These are phyloP conservation scores for Trichoderma sp. DNA, from an alignment of 2,329 filamentous ascomycete genomes.

Conservation along the genomic window DNA sequence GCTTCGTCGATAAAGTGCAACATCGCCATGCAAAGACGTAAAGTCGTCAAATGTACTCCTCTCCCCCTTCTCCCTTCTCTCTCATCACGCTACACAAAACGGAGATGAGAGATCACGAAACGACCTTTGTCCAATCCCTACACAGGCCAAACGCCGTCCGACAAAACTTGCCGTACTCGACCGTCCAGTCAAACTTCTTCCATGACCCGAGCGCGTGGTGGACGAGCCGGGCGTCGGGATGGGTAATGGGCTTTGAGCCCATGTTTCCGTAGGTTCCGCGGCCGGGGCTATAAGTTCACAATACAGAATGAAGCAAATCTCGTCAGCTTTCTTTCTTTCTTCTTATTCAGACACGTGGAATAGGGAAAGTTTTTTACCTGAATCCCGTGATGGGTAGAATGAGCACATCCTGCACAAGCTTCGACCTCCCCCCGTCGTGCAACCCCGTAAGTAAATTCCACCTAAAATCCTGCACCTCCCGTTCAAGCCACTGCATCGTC, in stretches of 20 bases:
- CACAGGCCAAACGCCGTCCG: slow-evolving; percentile 33
- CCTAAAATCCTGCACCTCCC: slow-evolving; percentile 29
- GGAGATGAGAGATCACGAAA: neutral
- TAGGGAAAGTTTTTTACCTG: slow-evolving; percentile 28
- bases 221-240: slow-evolving; percentile 32
- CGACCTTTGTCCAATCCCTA: slow-evolving; percentile 32
- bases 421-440: slow-evolving; percentile 32
- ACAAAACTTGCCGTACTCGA: slow-evolving; percentile 36
- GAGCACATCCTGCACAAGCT: slow-evolving; percentile 33
- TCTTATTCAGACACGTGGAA: no score
- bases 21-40: no score
- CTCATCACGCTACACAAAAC: no score
- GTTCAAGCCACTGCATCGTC: slow-evolving; percentile 32
- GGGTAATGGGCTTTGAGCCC: slow-evolving; percentile 33
- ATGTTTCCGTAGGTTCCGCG: slow-evolving; percentile 34
- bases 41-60: no score
- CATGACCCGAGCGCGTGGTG: slow-evolving; percentile 35
- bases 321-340: no score
- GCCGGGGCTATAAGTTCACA: slow-evolving; percentile 28
- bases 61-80: no score
- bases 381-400: slow-evolving; percentile 34
- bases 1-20: no score
- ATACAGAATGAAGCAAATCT: neutral
- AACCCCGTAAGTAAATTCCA: slow-evolving; percentile 34
- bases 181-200: slow-evolving; percentile 31